phyloP scores from a whole-genome alignment of 768 basidiomycete genomes.

The Zangia roseola region DNA sequence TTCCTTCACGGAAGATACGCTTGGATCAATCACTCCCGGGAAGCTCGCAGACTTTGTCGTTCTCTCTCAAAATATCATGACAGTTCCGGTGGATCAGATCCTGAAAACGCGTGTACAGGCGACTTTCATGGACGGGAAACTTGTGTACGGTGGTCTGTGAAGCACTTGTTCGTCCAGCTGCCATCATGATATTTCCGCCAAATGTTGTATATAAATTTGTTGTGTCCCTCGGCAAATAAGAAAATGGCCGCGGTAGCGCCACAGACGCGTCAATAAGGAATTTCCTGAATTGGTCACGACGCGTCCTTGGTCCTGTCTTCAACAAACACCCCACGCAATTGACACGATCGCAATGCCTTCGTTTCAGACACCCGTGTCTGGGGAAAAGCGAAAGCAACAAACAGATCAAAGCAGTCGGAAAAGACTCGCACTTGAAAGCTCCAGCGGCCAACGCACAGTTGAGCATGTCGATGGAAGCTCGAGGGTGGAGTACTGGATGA shows the following conservation, averaged over 20 bases:
- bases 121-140: conserved; percentile 76
- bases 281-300: background rate
- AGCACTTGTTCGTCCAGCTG: background rate
- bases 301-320: conserved; percentile 1
- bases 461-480: conserved; percentile 12
- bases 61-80: conserved; percentile 81
- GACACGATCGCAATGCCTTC: conserved; percentile 19
- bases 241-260: conserved; percentile 12
- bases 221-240: too few species aligned
- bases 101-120: conserved; percentile 65
- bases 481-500: conserved; percentile 63
- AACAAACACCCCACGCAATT: background rate
- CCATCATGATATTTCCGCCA: too few species aligned
- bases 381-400: conserved; percentile 32
- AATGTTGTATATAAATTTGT: too few species aligned
- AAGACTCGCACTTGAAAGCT: conserved; percentile 26
- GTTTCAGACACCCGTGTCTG: conserved; percentile 13
- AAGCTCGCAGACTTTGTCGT: conserved; percentile 88
- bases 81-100: conserved; percentile 54
- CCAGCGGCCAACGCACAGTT: conserved; percentile 2
- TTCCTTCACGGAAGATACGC: conserved; percentile 67
- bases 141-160: conserved; percentile 43
- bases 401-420: conserved; percentile 27
- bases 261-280: conserved; percentile 20
- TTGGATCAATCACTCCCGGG: conserved; percentile 77